These are phyloP conservation scores for Arachnomyces sp. DNA, from an alignment of 2,329 filamentous ascomycete species.

Conservation along the genomic window DNA sequence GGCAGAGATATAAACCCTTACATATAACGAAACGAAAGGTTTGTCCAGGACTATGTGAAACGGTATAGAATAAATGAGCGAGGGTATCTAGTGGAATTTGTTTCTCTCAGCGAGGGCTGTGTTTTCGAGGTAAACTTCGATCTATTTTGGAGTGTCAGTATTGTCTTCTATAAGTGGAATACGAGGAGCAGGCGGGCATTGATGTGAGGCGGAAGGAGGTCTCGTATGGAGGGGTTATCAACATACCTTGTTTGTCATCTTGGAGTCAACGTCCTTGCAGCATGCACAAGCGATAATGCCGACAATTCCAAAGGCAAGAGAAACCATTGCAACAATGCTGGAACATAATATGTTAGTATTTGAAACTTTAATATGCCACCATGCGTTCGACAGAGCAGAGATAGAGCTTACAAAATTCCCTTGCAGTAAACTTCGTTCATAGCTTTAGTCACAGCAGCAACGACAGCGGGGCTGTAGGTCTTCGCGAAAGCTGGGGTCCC, in stretches of 20 bases:
- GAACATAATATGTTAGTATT: neutral
- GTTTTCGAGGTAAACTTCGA: constrained; percentile 5
- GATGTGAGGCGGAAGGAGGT: neutral
- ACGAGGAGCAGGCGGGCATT: neutral
- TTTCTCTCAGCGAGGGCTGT: constrained; percentile 1
- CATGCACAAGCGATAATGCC: constrained; percentile 23
- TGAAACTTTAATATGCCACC: no score
- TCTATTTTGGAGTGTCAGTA: neutral
- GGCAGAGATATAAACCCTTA: no score
- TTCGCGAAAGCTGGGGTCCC: constrained; percentile 13
- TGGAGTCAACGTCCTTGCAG: constrained; percentile 25
- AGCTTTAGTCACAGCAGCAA: constrained; percentile 15
- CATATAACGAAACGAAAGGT: no score
- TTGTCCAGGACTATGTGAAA: no score
- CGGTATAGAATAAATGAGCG: no score
- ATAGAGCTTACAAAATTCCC: constrained; percentile 17
- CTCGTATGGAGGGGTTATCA: neutral
- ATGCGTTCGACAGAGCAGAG: no score
- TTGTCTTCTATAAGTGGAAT: neutral
- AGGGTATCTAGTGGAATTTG: constrained; percentile 1
- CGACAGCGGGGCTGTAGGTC: constrained; percentile 15
- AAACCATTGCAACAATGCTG: constrained; percentile 22
- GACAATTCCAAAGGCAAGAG: constrained; percentile 24
- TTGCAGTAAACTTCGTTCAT: constrained; percentile 19
- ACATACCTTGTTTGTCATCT: constrained; percentile 29